Conservation (phyloP, 192 early-diverging fungal genomes). For the Rhizophagus clarus region DNA sequence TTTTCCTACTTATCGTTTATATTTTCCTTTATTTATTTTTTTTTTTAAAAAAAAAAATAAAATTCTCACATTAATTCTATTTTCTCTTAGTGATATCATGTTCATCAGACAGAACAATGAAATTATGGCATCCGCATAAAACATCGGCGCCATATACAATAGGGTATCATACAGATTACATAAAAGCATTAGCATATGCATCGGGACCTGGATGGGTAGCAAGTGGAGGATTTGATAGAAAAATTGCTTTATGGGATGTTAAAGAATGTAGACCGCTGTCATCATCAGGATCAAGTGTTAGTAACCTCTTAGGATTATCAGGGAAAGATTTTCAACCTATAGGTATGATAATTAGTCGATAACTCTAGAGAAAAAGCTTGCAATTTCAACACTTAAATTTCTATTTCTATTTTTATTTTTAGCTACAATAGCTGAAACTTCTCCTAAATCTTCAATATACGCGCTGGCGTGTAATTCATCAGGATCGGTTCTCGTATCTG, state of each 20-base stretch:
- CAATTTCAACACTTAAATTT: neutral
- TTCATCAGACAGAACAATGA: slow-evolving; percentile 91
- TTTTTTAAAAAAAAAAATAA: neutral
- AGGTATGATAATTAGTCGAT: slow-evolving; percentile 2
- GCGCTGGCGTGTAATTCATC: slow-evolving; percentile 78
- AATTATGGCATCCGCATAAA: slow-evolving; percentile 69
- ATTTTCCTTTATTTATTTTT: neutral
- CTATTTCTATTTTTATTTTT: neutral
- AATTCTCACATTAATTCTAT: neutral
- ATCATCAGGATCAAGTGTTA: neutral
- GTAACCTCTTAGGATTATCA: neutral
- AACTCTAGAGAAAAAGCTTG: neutral
- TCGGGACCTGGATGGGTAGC: slow-evolving; percentile 74
- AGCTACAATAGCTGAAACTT: slow-evolving; percentile 52
- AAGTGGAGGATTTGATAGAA: slow-evolving; percentile 88
- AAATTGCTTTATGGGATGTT: slow-evolving; percentile 91
- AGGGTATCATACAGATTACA: slow-evolving; percentile 90
- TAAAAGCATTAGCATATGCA: slow-evolving; percentile 86
- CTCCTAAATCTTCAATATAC: slow-evolving; percentile 79
- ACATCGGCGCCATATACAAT: slow-evolving; percentile 54
- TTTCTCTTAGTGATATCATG: slow-evolving; percentile 69
- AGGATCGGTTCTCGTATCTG: slow-evolving; percentile 83
- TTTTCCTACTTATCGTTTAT: neutral
- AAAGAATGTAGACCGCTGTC: slow-evolving; percentile 48
- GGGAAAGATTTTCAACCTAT: slow-evolving; percentile 17